Evolutionary conservation across 2,329 filamentous ascomycete species (phyloP).

Genomic region (Lachnellula suecica): DNA sequence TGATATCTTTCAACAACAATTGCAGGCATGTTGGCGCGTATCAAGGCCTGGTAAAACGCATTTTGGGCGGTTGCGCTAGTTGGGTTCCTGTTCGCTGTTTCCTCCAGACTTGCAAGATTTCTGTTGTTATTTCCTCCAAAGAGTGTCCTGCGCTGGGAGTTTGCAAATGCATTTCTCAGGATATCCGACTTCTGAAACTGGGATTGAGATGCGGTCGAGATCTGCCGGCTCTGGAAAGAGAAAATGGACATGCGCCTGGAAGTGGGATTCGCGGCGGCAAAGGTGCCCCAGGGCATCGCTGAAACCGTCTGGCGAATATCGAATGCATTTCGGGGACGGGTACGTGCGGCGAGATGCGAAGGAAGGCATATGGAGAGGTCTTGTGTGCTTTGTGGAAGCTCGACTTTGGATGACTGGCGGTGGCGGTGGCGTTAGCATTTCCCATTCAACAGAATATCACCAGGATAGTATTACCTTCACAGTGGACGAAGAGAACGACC

Average conservation of each 20-base stretch:
- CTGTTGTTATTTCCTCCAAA: constrained; percentile 34
- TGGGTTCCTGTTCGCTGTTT: constrained; percentile 90
- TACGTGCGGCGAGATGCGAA: constrained; percentile 14
- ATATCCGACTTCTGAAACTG: constrained; percentile 15
- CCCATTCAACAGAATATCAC: neutral
- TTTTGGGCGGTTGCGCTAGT: constrained; percentile 85
- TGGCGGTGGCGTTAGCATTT: constrained; percentile 9
- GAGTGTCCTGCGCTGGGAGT: constrained; percentile 24
- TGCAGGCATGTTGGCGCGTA: constrained; percentile 89
- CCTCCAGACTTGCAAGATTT: constrained; percentile 79
- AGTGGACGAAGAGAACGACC: constrained; percentile 2
- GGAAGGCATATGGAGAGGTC: constrained; percentile 17
- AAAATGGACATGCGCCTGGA: constrained; percentile 12
- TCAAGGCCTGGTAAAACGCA: constrained; percentile 87
- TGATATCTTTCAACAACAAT: constrained; percentile 90
- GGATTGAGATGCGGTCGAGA: constrained; percentile 23
- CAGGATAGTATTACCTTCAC: constrained; percentile 7
- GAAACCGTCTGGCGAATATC: constrained; percentile 14
- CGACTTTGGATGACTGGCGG: constrained; percentile 10
- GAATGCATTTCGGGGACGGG: constrained; percentile 13
- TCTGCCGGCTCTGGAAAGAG: constrained; percentile 19
- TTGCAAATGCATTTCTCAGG: constrained; percentile 8
- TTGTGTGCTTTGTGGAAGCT: constrained; percentile 20
- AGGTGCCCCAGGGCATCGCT: constrained; percentile 20
- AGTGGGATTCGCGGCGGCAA: constrained; percentile 24